phyloP scores from a whole-genome alignment of 2,329 filamentous ascomycete species.

The Aotearoamyces nothofagi region DNA sequence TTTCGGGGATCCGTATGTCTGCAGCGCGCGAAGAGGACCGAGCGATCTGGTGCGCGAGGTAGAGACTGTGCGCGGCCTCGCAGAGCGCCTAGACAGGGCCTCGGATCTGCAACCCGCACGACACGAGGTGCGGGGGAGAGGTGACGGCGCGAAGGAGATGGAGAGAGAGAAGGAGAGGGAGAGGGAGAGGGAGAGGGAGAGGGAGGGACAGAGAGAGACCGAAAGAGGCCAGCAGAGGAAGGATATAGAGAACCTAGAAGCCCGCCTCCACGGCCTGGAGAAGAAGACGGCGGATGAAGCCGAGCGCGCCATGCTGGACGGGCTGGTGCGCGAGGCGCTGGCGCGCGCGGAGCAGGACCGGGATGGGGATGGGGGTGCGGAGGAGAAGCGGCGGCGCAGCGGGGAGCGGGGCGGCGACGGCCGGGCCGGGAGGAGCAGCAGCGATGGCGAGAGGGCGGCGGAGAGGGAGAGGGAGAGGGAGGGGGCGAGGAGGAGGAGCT shows the following conservation, averaged over 20 bases:
- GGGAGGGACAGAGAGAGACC: background rate
- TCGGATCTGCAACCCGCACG: background rate
- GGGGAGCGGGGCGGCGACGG: background rate
- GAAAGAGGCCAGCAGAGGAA: too few species aligned
- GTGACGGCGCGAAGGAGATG: background rate
- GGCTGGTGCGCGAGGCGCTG: background rate
- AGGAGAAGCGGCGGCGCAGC: too few species aligned
- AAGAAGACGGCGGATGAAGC: background rate
- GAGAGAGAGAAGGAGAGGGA: background rate
- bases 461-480: background rate
- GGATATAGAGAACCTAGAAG: too few species aligned
- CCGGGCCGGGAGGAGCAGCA: background rate
- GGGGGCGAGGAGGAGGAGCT: background rate
- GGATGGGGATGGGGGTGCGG: background rate
- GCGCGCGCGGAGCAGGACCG: background rate
- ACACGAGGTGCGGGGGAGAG: background rate
- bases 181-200: background rate
- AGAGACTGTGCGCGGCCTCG: background rate
- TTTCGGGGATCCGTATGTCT: background rate
- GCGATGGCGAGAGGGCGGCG: background rate
- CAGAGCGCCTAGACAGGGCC: background rate
- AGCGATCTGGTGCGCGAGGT: background rate
- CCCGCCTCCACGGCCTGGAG: background rate
- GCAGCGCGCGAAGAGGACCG: background rate
- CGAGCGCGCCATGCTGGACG: background rate